A percentile compares a stretch with the other conserved stretches of the same genome.
These are phyloP conservation scores for Neophaeococcomyces aloes DNA, from an alignment of 2,329 filamentous ascomycete genomes.

Conservation along the genomic window DNA sequence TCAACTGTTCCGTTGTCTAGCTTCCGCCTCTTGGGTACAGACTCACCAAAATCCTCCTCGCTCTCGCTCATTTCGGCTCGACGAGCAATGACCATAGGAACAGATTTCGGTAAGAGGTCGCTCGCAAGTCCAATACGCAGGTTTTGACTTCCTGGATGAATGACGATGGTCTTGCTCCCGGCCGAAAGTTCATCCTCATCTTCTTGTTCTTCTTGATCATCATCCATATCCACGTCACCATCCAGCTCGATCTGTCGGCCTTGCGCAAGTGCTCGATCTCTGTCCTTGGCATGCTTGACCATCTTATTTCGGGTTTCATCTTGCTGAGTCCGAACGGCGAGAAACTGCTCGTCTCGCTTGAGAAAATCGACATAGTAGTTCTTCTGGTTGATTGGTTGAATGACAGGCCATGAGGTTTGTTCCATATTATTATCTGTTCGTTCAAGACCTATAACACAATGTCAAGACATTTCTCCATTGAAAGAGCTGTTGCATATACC, in stretches of 20 bases:
- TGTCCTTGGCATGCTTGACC: conserved; percentile 75
- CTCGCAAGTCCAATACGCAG: conserved; percentile 89
- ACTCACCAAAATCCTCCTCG: conserved; percentile 69
- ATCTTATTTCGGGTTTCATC: conserved; percentile 78
- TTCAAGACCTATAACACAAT: conserved; percentile 60
- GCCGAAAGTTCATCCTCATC: conserved; percentile 52
- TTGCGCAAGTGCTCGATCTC: conserved; percentile 73
- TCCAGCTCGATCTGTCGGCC: conserved; percentile 41
- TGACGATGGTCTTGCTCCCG: conserved; percentile 83
- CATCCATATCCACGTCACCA: conserved; percentile 48
- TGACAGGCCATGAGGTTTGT: conserved; percentile 83
- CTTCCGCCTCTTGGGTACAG: conserved; percentile 58
- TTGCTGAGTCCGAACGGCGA: conserved; percentile 76
- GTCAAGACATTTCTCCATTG: background rate
- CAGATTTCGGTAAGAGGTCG: conserved; percentile 84
- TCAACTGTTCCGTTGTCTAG: conserved; percentile 39
- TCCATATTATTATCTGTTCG: conserved; percentile 98
- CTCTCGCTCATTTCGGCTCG: conserved; percentile 69
- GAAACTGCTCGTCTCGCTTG: conserved; percentile 93
- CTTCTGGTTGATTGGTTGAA: conserved; percentile 94
- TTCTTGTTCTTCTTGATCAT: conserved; percentile 43
- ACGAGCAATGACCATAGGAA: conserved; percentile 84
- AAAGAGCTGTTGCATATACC: conserved; percentile 1
- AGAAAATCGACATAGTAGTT: conserved; percentile 99
- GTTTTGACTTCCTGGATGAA: conserved; percentile 93